These are phyloP conservation scores for Cryptococcus sp. DNA, from an alignment of 1,284 basidiomycete species.

Conservation along the genomic window DNA sequence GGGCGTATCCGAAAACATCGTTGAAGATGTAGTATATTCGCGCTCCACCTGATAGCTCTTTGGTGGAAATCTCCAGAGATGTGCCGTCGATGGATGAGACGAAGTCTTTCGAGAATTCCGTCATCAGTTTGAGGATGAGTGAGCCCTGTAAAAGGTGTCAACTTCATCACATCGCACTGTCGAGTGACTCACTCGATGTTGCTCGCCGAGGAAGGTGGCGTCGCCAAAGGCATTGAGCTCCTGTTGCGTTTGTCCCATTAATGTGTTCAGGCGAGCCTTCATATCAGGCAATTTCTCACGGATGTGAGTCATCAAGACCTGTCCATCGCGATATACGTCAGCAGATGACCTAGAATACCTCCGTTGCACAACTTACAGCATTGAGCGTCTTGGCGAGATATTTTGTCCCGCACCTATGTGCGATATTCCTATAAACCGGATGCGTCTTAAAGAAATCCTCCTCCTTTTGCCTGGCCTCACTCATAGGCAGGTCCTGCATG, in stretches of 20 bases:
- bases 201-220: conserved; percentile 86
- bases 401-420: conserved; percentile 95
- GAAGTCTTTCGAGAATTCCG: conserved; percentile 97
- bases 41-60: conserved; percentile 96
- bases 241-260: conserved; percentile 99
- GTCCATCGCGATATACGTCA: not conserved
- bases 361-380: conserved; percentile 61
- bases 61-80: conserved; percentile 95
- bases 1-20: conserved; percentile 92
- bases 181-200: conserved; percentile 65
- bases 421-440: conserved; percentile 90
- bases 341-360: not conserved
- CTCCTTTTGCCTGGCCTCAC: conserved; percentile 81
- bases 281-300: conserved; percentile 98
- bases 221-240: conserved; percentile 97
- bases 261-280: conserved; percentile 96
- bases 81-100: conserved; percentile 97
- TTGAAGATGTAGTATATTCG: conserved; percentile 99
- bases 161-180: not conserved
- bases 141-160: conserved; percentile 66
- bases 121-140: conserved; percentile 93
- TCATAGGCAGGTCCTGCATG: conserved; percentile 82
- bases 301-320: conserved; percentile 97
- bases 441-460: conserved; percentile 90
- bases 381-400: conserved; percentile 94